Base-by-base conservation (phyloP, 768 basidiomycete species). In the Kwoniella heveanensis region DNA sequence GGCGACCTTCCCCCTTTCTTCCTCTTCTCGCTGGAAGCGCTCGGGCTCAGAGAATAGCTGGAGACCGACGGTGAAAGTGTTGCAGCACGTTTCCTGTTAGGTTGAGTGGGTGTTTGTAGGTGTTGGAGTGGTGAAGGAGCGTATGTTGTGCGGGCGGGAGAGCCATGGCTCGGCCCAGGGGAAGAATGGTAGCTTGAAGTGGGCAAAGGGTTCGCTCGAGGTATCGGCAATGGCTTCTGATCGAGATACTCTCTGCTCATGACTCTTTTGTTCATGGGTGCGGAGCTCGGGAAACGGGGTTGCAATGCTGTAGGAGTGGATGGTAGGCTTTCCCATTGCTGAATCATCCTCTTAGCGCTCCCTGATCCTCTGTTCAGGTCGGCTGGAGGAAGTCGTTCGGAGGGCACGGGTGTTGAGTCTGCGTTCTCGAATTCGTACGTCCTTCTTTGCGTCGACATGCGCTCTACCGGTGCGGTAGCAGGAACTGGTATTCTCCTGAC, bases 201-300 rank as follows among this genome's bases (percentile, higher is more conserved):
- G 49, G 61, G 59, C 24, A 67, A 15, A 54, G 55, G 63, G 10
- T 47, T 54, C 1, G 62, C 57, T 22, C 48, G 56, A 29, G 59
- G 66, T 9, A 73, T 58, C 3, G 74, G 74, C 10, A 76, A 61
- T 22, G 71, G 74, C 54, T 77, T 77, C 13, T 62, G 39, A 37
- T 74, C 68, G 13, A 77, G 65, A 37, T 77, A 76, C 17, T 72
- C 72, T 52, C 62, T 52, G 51, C 67, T 72, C 65, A 70, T 67
- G 17, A 30, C 57, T 17, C 36, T 37, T 13, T 55, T 24, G 13
- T 54, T 47, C 39, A 62, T 32, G 2, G 60, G 53, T 53, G 32
- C 29, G 1, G 62, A 57, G 25, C 26, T 56, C 21, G 62, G 52
- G 30, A 37, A 39, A 37, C 51, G 48, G 8, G 60, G 50, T 46